These are phyloP conservation scores for Russula vinacea DNA, from an alignment of 768 basidiomycete genomes.

Conservation along the genomic window DNA sequence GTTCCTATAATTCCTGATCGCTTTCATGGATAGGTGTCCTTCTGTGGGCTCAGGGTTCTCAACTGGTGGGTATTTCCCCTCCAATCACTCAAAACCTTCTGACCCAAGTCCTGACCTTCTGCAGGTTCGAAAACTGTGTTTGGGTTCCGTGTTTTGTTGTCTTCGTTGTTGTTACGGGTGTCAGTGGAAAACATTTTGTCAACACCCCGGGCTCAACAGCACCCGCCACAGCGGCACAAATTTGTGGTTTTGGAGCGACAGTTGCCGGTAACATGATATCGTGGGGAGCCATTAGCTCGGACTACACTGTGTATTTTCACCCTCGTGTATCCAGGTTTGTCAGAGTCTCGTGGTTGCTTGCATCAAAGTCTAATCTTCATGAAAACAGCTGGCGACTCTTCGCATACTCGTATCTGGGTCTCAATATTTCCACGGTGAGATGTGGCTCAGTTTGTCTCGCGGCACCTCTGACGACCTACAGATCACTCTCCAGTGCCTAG, in stretches of 20 bases:
- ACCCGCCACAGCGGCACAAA: conserved; percentile 51
- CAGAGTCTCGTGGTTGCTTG: neutral
- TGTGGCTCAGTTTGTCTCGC: conserved; percentile 13
- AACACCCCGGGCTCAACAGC: conserved; percentile 40
- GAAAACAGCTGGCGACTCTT: conserved; percentile 55
- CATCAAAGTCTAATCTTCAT: neutral
- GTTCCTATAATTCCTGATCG: neutral
- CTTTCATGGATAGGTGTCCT: conserved; percentile 46
- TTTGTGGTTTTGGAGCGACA: conserved; percentile 66
- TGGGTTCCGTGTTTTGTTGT: conserved; percentile 78
- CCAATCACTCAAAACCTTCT: no score
- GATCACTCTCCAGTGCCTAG: conserved; percentile 52
- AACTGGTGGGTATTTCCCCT: conserved; percentile 42
- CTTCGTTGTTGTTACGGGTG: conserved; percentile 65
- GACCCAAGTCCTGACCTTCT: neutral
- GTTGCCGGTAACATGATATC: conserved; percentile 75
- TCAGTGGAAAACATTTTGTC: conserved; percentile 70
- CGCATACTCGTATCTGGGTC: conserved; percentile 60
- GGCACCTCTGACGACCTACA: conserved; percentile 22
- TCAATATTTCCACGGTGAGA: conserved; percentile 57
- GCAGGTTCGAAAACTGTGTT: conserved; percentile 67
- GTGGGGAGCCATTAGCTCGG: conserved; percentile 59
- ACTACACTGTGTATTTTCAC: conserved; percentile 71
- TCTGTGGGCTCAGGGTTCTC: conserved; percentile 64
- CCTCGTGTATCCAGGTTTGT: conserved; percentile 55